These are phyloP conservation scores for Mycena alexandri DNA, from an alignment of 768 basidiomycete genomes.

Conservation along the genomic window DNA sequence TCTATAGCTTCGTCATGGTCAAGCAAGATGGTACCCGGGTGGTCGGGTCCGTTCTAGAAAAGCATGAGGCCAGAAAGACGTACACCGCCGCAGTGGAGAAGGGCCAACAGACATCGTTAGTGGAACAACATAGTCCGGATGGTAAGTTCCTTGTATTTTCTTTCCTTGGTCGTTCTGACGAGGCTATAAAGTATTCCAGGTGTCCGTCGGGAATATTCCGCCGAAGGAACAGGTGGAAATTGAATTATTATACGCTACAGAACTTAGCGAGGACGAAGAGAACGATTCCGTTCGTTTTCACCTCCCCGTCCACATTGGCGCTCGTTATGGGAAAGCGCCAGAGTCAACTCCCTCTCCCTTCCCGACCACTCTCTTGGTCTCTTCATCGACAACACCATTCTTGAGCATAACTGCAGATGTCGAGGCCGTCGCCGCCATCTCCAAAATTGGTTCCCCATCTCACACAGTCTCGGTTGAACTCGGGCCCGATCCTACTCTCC, in stretches of 20 bases:
- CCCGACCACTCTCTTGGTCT: not conserved
- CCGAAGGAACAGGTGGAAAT: too few species aligned
- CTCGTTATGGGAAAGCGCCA: too few species aligned
- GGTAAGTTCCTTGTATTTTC: not conserved
- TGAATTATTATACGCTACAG: too few species aligned
- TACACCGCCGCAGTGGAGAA: slow-evolving; percentile 15
- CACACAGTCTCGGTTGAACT: slow-evolving; percentile 30
- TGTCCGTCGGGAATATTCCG: slow-evolving; percentile 18
- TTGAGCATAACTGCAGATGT: slow-evolving; percentile 17
- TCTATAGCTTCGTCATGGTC: not conserved
- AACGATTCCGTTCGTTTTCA: too few species aligned
- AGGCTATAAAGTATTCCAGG: not conserved
- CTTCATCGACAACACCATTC: slow-evolving; percentile 4
- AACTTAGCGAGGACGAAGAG: too few species aligned
- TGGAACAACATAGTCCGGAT: not conserved
- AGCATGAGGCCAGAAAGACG: slow-evolving; percentile 12
- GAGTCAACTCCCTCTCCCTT: not conserved
- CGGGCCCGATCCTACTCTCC: slow-evolving; percentile 22
- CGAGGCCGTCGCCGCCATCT: slow-evolving; percentile 16
- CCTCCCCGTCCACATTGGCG: too few species aligned
- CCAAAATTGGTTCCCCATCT: slow-evolving; percentile 13
- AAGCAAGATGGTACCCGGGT: slow-evolving; percentile 23
- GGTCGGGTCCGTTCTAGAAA: slow-evolving; percentile 11
- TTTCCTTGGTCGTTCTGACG: too few species aligned
- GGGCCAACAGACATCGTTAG: slow-evolving; percentile 15